Evolutionary conservation across 495 filamentous ascomycete species (phyloP).

Genomic region (Geoglossum glabrum): DNA sequence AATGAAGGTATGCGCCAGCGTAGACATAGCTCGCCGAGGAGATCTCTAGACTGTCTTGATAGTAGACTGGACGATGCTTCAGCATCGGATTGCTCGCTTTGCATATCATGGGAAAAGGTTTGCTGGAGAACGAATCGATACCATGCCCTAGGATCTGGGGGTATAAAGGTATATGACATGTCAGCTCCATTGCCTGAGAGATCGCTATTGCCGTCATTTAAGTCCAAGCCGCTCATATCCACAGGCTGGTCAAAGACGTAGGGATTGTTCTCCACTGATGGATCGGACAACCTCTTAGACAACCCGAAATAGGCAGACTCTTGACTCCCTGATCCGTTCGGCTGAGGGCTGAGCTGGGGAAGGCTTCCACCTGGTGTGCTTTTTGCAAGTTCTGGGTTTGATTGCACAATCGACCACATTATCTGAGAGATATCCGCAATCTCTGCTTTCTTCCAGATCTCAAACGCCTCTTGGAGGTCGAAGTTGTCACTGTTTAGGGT

Average conservation of each 20-base stretch:
- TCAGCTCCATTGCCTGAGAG: constrained; percentile 22
- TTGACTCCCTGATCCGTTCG: constrained; percentile 19
- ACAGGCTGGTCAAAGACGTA: constrained; percentile 60
- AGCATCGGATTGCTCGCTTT: constrained; percentile 33
- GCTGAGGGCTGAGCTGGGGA: constrained; percentile 29
- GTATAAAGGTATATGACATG: constrained; percentile 61
- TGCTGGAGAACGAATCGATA: constrained; percentile 62
- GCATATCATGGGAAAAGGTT: constrained; percentile 48
- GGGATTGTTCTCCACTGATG: constrained; percentile 23
- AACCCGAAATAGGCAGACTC: constrained; percentile 38
- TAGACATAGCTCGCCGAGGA: constrained; percentile 66
- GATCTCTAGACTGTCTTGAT: constrained; percentile 61
- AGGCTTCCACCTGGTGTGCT: constrained; percentile 29
- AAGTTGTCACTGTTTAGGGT: constrained; percentile 74
- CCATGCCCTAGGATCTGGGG: constrained; percentile 59
- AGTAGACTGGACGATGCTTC: constrained; percentile 41
- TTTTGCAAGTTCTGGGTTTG: constrained; percentile 71
- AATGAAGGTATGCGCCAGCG: constrained; percentile 83
- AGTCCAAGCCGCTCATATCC: constrained; percentile 50
- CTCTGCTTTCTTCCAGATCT: constrained; percentile 76
- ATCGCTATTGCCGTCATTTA: constrained; percentile 31
- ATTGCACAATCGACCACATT: constrained; percentile 73
- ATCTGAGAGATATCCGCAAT: constrained; percentile 68
- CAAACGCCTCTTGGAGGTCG: constrained; percentile 74
- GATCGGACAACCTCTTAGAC: constrained; percentile 31